phyloP scores from a whole-genome alignment of 148 eudicot genomes.

The Salicornia ramosissima region DNA sequence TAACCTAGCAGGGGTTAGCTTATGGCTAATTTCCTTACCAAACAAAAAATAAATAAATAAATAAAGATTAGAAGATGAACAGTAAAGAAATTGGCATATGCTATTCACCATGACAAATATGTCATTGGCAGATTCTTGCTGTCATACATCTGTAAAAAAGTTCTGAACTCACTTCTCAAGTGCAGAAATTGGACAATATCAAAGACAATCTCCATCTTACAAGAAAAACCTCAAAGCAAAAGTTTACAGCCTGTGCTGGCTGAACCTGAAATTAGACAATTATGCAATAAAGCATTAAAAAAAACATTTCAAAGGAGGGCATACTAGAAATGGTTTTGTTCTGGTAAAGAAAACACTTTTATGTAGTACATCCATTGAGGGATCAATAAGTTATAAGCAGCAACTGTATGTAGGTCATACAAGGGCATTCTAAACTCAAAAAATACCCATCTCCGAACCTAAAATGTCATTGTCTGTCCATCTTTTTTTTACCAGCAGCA shows the following conservation, averaged over 20 bases:
- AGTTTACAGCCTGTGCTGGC: background rate
- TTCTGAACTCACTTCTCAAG: too few relatives aligned
- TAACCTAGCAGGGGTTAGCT: too few relatives aligned
- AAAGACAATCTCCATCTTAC: background rate
- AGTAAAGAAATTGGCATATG: too few relatives aligned
- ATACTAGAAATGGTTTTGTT: background rate
- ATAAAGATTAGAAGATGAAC: too few relatives aligned
- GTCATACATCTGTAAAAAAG: too few relatives aligned
- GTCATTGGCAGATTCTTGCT: too few relatives aligned
- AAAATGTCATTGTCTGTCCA: constrained; percentile 13
- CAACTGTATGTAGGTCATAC: background rate
- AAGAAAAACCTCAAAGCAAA: background rate
- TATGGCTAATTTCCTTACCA: too few relatives aligned
- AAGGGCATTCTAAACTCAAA: constrained; percentile 9
- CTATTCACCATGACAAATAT: too few relatives aligned
- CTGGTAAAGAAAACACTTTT: background rate
- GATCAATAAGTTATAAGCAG: too few relatives aligned
- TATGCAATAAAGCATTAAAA: background rate
- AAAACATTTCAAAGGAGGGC: background rate
- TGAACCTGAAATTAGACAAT: background rate
- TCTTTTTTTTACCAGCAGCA: constrained; percentile 12
- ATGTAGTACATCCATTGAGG: too few relatives aligned
- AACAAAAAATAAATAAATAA: too few relatives aligned
- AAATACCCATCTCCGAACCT: constrained; percentile 1
- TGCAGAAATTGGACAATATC: background rate